Conservation (phyloP, 2,329 filamentous ascomycete genomes). For the Claviceps humidiphila region DNA sequence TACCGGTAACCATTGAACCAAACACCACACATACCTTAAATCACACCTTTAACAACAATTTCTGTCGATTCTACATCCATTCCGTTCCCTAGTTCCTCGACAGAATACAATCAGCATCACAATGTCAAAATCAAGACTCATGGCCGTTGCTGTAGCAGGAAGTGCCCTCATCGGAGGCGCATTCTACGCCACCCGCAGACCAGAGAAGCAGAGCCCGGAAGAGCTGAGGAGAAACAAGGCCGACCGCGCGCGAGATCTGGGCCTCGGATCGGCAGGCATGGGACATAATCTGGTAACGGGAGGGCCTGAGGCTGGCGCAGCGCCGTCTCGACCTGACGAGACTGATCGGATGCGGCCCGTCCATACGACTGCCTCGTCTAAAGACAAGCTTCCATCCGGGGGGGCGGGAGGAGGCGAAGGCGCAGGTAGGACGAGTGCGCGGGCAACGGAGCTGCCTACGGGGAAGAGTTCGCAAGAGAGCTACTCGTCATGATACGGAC, state of each 20-base stretch:
- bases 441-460: slow-evolving; percentile 15
- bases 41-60: background rate
- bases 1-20: no score
- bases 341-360: slow-evolving; percentile 9
- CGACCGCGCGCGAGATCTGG: slow-evolving; percentile 18
- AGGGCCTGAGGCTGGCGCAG: slow-evolving; percentile 13
- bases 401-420: slow-evolving; percentile 20
- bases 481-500: no score
- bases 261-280: slow-evolving; percentile 18
- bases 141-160: slow-evolving; percentile 8
- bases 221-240: slow-evolving; percentile 9
- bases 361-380: slow-evolving; percentile 12
- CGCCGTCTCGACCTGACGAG: slow-evolving; percentile 4
- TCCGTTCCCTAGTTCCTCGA: background rate
- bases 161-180: slow-evolving; percentile 12
- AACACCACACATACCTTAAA: background rate
- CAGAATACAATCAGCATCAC: background rate
- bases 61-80: no score
- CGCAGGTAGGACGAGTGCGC: slow-evolving; percentile 15
- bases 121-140: slow-evolving; percentile 4
- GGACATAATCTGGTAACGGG: slow-evolving; percentile 18
- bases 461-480: background rate
- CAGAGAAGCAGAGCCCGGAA: slow-evolving; percentile 5
- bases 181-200: slow-evolving; percentile 11
- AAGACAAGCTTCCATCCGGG: slow-evolving; percentile 20